Base-by-base conservation (phyloP, 202 grass and related monocot species). In the Zoysia matrella region DNA sequence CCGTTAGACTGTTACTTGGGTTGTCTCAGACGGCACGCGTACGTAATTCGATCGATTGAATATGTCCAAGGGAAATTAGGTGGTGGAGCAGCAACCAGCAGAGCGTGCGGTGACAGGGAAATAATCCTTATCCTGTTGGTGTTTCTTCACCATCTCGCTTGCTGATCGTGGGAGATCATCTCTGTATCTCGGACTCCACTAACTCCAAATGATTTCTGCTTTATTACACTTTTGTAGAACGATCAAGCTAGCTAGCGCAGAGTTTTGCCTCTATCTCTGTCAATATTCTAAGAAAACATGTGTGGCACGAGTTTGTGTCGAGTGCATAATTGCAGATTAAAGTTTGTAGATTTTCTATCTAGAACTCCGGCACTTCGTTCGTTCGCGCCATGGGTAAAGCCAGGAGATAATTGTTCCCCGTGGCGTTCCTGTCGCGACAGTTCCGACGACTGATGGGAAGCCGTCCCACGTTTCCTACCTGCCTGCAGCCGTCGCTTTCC, bases 391-490 rank as follows among this genome's bases (percentile, higher is more conserved):
- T 66, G 13, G 16, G 12, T 4, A 69, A 74, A 8, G 4, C 46
- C 22, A 47, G 62, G 57, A 65, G 75, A 36, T 48, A 22, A 22
- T 22, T 48, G 66, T 2, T 69, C 1, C 75, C 18, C 86, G 53
- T 69, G 46, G 86, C 69, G 54, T 71, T 53, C 14, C 69, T 44
- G 80, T 65, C 70, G 54, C 11, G 7, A 15, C 65, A 2, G 72
- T 7, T 51, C 53, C 16, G 54, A 67, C 57, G 87, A 72, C 72
- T 65, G 65, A 45, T 53, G 6, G 47, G 72, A 77, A 84, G 71
- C 45, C 66, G 52, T 67, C 52, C 77, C 77, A 72, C 87, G 87
- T 82, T 76, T 82, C 82, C 70, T 49, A 67, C 58, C 76, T 61
- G 65, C 66, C 22, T 22, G 22, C 22, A 4, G 56, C 36, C 50